phyloP scores from a whole-genome alignment of 805 yeast genomes.

The Lachancea dasiensis region DNA sequence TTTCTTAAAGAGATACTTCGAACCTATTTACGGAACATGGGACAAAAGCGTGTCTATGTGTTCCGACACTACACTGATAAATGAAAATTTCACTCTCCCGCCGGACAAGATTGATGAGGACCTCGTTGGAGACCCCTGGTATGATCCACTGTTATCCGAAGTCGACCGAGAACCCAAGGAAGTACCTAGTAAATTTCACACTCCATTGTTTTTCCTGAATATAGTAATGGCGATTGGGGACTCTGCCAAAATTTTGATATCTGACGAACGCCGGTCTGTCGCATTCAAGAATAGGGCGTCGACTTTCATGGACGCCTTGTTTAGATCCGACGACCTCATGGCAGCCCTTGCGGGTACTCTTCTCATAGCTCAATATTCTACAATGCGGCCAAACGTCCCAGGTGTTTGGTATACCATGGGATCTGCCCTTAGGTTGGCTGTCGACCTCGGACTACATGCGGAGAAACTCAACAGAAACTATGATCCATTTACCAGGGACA shows the following conservation, averaged over 20 bases:
- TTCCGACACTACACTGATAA: constrained; percentile 45
- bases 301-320: constrained; percentile 50
- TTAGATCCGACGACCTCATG: constrained; percentile 51
- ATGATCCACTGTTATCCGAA: constrained; percentile 7
- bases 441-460: constrained; percentile 78
- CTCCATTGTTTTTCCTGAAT: constrained; percentile 63
- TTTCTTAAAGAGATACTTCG: constrained; percentile 59
- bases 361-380: constrained; percentile 61
- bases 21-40: constrained; percentile 73
- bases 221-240: constrained; percentile 77
- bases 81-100: constrained; percentile 31
- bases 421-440: constrained; percentile 68
- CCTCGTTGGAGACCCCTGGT: constrained; percentile 16
- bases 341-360: constrained; percentile 71
- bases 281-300: constrained; percentile 65
- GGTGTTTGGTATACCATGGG: constrained; percentile 93
- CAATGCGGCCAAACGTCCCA: constrained; percentile 85
- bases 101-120: constrained; percentile 1
- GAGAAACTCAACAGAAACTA: constrained; percentile 42
- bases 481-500: constrained; percentile 56
- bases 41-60: constrained; percentile 51
- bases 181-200: constrained; percentile 45
- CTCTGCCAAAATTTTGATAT: constrained; percentile 62
- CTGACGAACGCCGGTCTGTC: constrained; percentile 59
- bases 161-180: constrained; percentile 41